Percentiles rank a stretch among this genome's conserved stretches.
Conservation (phyloP, 1,284 basidiomycete genomes). For the Trametes pubescens region DNA sequence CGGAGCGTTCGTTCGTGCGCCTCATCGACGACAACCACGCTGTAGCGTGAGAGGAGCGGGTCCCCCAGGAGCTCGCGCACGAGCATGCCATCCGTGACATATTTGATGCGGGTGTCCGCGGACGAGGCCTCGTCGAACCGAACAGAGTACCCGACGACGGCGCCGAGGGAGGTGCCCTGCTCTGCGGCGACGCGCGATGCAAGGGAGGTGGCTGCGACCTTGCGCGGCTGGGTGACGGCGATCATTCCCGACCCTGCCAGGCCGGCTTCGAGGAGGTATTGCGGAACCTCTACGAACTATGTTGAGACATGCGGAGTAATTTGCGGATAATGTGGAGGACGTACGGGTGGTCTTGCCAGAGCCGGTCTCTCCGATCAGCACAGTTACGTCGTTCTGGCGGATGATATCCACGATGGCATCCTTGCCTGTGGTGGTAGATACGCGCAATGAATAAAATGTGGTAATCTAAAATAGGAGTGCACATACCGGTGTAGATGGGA, state of each 20-base stretch:
- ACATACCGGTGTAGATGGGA: conserved; percentile 78
- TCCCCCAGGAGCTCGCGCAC: conserved; percentile 89
- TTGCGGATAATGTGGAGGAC: conserved; percentile 40
- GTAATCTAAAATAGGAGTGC: conserved; percentile 16
- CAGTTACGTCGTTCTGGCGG: conserved; percentile 83
- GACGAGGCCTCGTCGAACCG: conserved; percentile 91
- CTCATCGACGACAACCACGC: conserved; percentile 94
- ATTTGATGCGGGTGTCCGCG: conserved; percentile 85
- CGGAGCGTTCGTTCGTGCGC: conserved; percentile 96
- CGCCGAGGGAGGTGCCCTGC: conserved; percentile 75
- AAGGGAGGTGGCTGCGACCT: conserved; percentile 93
- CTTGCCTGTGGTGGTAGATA: conserved; percentile 58
- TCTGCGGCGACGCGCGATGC: conserved; percentile 91
- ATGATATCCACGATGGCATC: conserved; percentile 81
- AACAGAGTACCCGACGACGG: conserved; percentile 91
- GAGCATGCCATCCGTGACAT: conserved; percentile 97
- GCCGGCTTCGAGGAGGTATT: conserved; percentile 84
- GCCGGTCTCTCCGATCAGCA: conserved; percentile 96
- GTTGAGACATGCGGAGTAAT: not conserved
- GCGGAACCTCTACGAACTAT: conserved; percentile 77
- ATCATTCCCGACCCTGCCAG: conserved; percentile 73
- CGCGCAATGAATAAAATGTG: not conserved
- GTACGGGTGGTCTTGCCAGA: conserved; percentile 97
- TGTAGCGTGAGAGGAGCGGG: conserved; percentile 83
- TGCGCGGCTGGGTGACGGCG: conserved; percentile 92